Evolutionary conservation across 2,329 filamentous ascomycete genomes (phyloP).

Genomic region (Curvularia verruculosa): DNA sequence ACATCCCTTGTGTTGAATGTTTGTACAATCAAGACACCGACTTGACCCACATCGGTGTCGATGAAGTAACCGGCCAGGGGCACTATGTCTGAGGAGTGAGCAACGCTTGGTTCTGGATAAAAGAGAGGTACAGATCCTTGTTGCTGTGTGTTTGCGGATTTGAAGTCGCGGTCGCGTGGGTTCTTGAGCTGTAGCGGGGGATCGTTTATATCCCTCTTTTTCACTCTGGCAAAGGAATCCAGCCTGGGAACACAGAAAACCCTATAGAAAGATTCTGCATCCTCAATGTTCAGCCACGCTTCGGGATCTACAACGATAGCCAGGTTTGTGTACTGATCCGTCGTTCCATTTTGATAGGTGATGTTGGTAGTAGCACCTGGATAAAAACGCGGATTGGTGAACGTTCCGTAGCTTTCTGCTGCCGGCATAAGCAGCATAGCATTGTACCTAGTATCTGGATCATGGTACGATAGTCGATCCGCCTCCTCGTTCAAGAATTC

Average conservation of each 20-base stretch:
- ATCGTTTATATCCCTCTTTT: constrained; percentile 33
- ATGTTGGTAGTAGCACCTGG: constrained; percentile 38
- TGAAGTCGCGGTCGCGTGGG: constrained; percentile 37
- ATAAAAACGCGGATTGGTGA: constrained; percentile 43
- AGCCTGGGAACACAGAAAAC: constrained; percentile 38
- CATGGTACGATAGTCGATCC: constrained; percentile 42
- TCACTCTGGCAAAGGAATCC: constrained; percentile 20
- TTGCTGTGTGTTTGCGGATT: constrained; percentile 25
- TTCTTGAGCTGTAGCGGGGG: constrained; percentile 38
- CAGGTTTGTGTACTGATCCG: constrained; percentile 34
- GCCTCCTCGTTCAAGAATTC: constrained; percentile 46
- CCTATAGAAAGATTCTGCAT: constrained; percentile 50
- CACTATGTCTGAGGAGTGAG: constrained; percentile 38
- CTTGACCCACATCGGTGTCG: constrained; percentile 48
- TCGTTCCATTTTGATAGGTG: constrained; percentile 48
- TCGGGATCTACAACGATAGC: constrained; percentile 34
- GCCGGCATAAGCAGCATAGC: constrained; percentile 46
- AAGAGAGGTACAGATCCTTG: constrained; percentile 30
- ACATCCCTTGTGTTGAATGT: constrained; percentile 48
- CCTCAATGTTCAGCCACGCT: constrained; percentile 40
- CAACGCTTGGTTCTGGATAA: constrained; percentile 49
- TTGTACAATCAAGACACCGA: constrained; percentile 54
- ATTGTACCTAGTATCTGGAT: constrained; percentile 52
- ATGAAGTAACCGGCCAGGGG: constrained; percentile 56
- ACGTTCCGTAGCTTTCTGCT: constrained; percentile 39